These are phyloP conservation scores for Beauveria sp. DNA, from an alignment of 2,329 filamentous ascomycete genomes.

Conservation along the genomic window DNA sequence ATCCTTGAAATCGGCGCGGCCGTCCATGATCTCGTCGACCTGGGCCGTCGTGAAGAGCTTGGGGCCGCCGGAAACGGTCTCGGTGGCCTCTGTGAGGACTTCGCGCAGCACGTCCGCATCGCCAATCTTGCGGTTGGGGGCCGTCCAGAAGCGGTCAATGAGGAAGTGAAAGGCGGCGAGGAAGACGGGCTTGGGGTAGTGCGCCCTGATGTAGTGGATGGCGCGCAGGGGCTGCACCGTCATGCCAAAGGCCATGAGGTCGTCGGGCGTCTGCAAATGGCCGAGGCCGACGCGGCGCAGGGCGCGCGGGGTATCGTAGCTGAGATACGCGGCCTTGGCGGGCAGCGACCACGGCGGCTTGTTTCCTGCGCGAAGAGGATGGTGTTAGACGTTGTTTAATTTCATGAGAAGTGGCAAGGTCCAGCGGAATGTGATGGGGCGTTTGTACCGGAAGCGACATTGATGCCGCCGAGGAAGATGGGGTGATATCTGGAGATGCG, in stretches of 20 bases:
- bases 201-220: conserved; percentile 58
- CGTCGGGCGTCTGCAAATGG: conserved; percentile 28
- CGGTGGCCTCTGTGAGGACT: conserved; percentile 25
- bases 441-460: conserved; percentile 44
- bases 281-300: conserved; percentile 29
- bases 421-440: neutral
- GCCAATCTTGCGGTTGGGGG: conserved; percentile 49
- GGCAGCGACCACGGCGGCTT: conserved; percentile 65
- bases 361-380: conserved; percentile 45
- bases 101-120: conserved; percentile 45
- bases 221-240: conserved; percentile 55
- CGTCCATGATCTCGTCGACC: conserved; percentile 46
- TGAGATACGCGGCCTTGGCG: conserved; percentile 55
- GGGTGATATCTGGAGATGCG: conserved; percentile 54
- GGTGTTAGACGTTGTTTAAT: neutral
- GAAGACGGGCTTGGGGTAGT: conserved; percentile 41
- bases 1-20: conserved; percentile 37
- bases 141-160: conserved; percentile 56
- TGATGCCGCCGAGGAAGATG: conserved; percentile 63
- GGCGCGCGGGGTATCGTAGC: conserved; percentile 32
- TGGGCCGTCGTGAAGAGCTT: conserved; percentile 43
- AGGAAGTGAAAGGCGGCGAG: conserved; percentile 46
- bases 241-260: conserved; percentile 35
- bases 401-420: neutral
- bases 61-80: conserved; percentile 15